Conservation (phyloP, 345 rosid genomes). For the Stellera chamaejasme region DNA sequence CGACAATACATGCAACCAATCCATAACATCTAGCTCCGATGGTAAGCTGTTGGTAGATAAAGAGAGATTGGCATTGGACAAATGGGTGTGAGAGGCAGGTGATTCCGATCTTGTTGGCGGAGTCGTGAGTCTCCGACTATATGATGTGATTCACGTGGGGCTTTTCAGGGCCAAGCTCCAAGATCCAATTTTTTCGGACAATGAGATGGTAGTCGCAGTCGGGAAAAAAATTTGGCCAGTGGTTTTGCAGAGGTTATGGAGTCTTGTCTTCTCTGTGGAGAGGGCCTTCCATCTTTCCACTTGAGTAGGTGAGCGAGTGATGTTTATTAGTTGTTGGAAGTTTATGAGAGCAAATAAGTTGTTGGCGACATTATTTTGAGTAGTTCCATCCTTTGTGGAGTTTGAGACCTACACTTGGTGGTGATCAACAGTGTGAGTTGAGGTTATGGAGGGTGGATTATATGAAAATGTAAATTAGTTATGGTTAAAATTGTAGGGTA, state of each 20-base stretch:
- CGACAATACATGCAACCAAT: slow-evolving; percentile 68
- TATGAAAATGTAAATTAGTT: no score
- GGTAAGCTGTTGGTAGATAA: slow-evolving; percentile 65
- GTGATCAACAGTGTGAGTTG: no score
- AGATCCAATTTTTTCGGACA: slow-evolving; percentile 81
- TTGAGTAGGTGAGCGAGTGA: slow-evolving; percentile 28
- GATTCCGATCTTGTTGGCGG: slow-evolving; percentile 85
- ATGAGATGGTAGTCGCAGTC: slow-evolving; percentile 50
- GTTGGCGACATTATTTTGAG: neutral
- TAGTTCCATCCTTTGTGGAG: neutral
- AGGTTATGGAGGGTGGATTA: no score
- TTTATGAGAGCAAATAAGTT: no score
- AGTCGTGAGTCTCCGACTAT: slow-evolving; percentile 96
- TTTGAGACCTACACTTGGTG: no score
- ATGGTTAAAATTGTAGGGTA: no score
- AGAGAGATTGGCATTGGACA: slow-evolving; percentile 77
- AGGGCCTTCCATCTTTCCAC: slow-evolving; percentile 39
- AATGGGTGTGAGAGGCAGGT: slow-evolving; percentile 65
- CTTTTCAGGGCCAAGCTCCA: slow-evolving; percentile 41
- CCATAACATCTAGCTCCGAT: slow-evolving; percentile 51
- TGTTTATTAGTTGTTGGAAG: no score
- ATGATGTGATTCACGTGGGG: slow-evolving; percentile 61
- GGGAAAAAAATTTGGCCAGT: slow-evolving; percentile 50
- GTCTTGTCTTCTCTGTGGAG: slow-evolving; percentile 40
- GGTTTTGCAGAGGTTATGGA: slow-evolving; percentile 33